Evolutionary conservation across 306 rosid genomes (phyloP).

Genomic region (Hippophae gyantsensis): DNA sequence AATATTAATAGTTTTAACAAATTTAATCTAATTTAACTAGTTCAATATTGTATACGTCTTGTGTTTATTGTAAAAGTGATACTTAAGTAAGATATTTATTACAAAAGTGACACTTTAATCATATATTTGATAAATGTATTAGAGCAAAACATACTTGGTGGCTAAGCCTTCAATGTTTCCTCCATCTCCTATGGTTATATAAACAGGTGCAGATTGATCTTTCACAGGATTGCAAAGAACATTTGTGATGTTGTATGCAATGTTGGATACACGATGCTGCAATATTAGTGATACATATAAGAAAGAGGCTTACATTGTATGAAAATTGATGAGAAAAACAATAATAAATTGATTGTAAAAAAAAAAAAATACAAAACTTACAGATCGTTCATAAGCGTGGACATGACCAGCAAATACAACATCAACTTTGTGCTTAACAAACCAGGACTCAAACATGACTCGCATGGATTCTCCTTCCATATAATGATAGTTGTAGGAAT

Average conservation of each 20-base stretch:
- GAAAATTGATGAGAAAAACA: background rate
- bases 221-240: conserved; percentile 11
- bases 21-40: no score
- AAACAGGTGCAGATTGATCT: conserved; percentile 22
- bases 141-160: no score
- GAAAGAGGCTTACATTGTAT: background rate
- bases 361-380: conserved; percentile 17
- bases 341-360: background rate
- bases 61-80: no score
- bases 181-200: conserved; percentile 21
- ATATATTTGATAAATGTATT: no score
- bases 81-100: no score
- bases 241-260: conserved; percentile 17
- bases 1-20: no score
- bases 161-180: conserved; percentile 24
- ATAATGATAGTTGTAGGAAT: conserved; percentile 34
- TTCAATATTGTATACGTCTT: no score
- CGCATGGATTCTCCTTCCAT: conserved; percentile 80
- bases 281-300: background rate
- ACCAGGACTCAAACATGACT: conserved; percentile 54
- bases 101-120: no score
- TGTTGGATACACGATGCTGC: conserved; percentile 15
- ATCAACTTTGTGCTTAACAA: conserved; percentile 64
- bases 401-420: conserved; percentile 68
- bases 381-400: conserved; percentile 74